A percentile compares a stretch with the other conserved stretches of the same genome.
phyloP scores from a whole-genome alignment of 495 filamentous ascomycete species.

The Hyphodiscus hymeniophilus region DNA sequence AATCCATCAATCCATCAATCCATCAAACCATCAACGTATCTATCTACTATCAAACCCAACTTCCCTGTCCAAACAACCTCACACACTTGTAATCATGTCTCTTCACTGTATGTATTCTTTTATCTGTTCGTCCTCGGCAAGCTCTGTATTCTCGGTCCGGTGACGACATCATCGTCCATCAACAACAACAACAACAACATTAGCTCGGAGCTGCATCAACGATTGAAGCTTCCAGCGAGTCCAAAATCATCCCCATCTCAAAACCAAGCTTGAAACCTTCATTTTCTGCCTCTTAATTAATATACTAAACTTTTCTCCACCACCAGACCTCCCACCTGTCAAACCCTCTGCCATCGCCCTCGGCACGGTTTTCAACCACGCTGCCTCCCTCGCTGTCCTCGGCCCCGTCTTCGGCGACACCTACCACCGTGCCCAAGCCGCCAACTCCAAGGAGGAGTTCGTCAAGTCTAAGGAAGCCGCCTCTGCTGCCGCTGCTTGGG shows the following conservation, averaged over 20 bases:
- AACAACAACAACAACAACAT: too few species aligned
- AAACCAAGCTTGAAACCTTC: too few species aligned
- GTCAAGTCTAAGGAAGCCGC: conserved; percentile 86
- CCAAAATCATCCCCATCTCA: too few species aligned
- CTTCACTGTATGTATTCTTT: conserved; percentile 42
- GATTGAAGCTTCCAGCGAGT: not conserved
- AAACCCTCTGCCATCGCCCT: conserved; percentile 97
- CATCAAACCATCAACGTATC: not conserved
- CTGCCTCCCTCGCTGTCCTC: conserved; percentile 69
- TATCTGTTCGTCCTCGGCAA: not conserved
- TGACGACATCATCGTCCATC: conserved; percentile 14
- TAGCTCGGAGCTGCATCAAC: conserved; percentile 1
- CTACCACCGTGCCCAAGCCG: conserved; percentile 83
- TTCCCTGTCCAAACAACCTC: conserved; percentile 14
- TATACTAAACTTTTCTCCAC: not conserved
- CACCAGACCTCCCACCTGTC: conserved; percentile 80
- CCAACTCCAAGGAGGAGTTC: conserved; percentile 96
- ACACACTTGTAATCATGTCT: conserved; percentile 39
- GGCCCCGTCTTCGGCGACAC: conserved; percentile 89
- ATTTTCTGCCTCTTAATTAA: too few species aligned
- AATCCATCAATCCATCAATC: conserved; percentile 12
- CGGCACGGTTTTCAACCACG: conserved; percentile 92
- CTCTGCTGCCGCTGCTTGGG: conserved; percentile 80
- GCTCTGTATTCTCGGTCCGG: not conserved
- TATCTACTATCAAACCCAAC: conserved; percentile 20